phyloP scores from a whole-genome alignment of 345 rosid genomes.

The Eutrema japonicum region DNA sequence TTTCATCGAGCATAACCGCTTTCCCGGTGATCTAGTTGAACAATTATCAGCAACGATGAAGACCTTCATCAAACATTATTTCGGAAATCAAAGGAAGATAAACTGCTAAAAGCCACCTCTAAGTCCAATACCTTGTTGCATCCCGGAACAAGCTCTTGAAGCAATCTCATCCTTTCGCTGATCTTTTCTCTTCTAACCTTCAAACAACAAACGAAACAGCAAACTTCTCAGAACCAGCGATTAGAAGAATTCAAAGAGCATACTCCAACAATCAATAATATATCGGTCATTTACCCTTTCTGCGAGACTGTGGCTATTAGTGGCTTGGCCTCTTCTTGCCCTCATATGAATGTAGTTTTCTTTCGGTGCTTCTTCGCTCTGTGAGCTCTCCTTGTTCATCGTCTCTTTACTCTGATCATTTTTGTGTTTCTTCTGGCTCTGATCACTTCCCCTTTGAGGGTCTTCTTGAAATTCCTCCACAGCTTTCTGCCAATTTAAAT shows the following conservation, averaged over 20 bases:
- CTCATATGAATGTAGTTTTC: slow-evolving; percentile 90
- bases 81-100: not conserved
- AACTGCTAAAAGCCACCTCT: slow-evolving; percentile 9
- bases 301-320: slow-evolving; percentile 97
- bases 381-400: slow-evolving; percentile 67
- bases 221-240: slow-evolving; percentile 32
- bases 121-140: slow-evolving; percentile 78
- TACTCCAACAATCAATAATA: not conserved
- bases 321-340: slow-evolving; percentile 96
- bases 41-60: slow-evolving; percentile 23
- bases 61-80: not conserved
- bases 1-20: slow-evolving; percentile 98
- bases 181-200: slow-evolving; percentile 98
- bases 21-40: slow-evolving; percentile 85
- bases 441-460: slow-evolving; percentile 56
- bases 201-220: slow-evolving; percentile 24
- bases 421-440: slow-evolving; percentile 68
- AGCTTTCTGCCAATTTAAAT: slow-evolving; percentile 44
- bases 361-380: slow-evolving; percentile 68
- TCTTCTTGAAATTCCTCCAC: slow-evolving; percentile 57
- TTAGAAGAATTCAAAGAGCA: not conserved
- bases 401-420: slow-evolving; percentile 54
- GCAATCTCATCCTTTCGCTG: slow-evolving; percentile 93
- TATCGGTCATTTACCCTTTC: slow-evolving; percentile 65
- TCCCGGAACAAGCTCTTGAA: slow-evolving; percentile 98